Base-by-base conservation (phyloP, 495 filamentous ascomycete species). In the Glonium stellatum region DNA sequence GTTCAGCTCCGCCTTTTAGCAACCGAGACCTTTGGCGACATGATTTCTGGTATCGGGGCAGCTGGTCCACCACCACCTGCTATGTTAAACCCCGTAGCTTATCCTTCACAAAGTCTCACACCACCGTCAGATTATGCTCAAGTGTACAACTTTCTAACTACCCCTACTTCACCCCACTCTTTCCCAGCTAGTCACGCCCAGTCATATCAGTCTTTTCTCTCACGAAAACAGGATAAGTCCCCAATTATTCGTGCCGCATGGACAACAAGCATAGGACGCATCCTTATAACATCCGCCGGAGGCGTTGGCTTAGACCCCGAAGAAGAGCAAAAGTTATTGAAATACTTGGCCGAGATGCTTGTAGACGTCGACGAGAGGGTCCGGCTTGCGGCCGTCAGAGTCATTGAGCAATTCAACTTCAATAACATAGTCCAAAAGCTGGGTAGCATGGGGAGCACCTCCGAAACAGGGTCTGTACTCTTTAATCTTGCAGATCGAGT, bases 11-110 rank as follows among this genome's bases (percentile, higher is more conserved):
- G 93, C 35, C 78, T 90, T 42, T 76, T 97, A 23, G 92, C 91
- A 10, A 95, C 90, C 0, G 88, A 97, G 70, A 97, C 93, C 0
- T 80, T 99, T 31, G 93, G 93, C 34, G 93, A 97, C 67, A 89
- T 99, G 73, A 84, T 93, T 18, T 83, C 91, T 21, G 92, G 92
- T 10, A 92, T 96, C 68, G 91, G 92, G 57, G 87, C 92, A 61
- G 88, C 90, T 60, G 92, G 92, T 1, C 87, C 87, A 53, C 89
- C 90, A 22, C 83, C 87, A 9, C 73, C 84, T 21, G 82, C 86
- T 13, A 71, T 78, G 8, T 82, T 93, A 69, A 88, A 97, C 68
- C 87, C 92, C 37, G 78, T 85, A 1, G 83, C 84, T 37, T 95
- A 92, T 66, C 92, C 92, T 5, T 87, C 88, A 13, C 76, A 87